A percentile compares a stretch with the other conserved stretches of the same genome.
Evolutionary conservation across 1,284 basidiomycete genomes (phyloP).

Genomic region (Chiua sp.): DNA sequence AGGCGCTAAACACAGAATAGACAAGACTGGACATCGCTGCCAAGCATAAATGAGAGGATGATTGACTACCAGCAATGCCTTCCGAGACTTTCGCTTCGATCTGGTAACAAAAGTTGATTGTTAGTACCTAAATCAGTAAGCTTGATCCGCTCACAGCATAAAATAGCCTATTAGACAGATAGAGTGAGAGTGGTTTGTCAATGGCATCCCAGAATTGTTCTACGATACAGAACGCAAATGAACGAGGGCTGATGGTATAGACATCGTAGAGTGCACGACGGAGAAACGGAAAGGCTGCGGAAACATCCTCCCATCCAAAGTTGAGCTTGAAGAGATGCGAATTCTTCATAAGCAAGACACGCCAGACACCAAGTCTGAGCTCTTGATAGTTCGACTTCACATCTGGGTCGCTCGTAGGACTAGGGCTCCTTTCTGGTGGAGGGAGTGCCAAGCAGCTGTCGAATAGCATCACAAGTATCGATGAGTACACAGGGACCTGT

Average conservation of each 20-base stretch:
- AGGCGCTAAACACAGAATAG: conserved; percentile 21
- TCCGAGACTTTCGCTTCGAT: conserved; percentile 24
- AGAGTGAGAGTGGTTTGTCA: conserved; percentile 25
- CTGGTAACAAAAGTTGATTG: conserved; percentile 11
- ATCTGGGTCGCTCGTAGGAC: not conserved
- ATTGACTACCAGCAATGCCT: not conserved
- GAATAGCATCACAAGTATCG: not conserved
- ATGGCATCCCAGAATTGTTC: conserved; percentile 27
- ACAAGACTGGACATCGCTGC: conserved; percentile 14
- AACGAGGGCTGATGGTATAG: conserved; percentile 24
- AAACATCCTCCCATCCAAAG: conserved; percentile 16
- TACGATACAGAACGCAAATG: conserved; percentile 21
- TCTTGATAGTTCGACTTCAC: conserved; percentile 19
- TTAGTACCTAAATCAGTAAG: not conserved
- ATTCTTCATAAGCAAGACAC: conserved; percentile 22
- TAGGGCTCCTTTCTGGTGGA: not conserved
- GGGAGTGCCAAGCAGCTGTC: not conserved
- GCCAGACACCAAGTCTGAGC: conserved; percentile 30
- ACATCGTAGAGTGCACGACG: conserved; percentile 25
- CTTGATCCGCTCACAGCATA: conserved; percentile 19
- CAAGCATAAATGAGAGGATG: conserved; percentile 11
- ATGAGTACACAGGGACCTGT: not conserved
- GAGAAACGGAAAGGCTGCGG: conserved; percentile 9
- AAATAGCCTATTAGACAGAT: conserved; percentile 29
- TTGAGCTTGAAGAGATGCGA: conserved; percentile 4